Evolutionary conservation across 2,329 filamentous ascomycete species (phyloP).

Genomic region (Aspergillus sp.): DNA sequence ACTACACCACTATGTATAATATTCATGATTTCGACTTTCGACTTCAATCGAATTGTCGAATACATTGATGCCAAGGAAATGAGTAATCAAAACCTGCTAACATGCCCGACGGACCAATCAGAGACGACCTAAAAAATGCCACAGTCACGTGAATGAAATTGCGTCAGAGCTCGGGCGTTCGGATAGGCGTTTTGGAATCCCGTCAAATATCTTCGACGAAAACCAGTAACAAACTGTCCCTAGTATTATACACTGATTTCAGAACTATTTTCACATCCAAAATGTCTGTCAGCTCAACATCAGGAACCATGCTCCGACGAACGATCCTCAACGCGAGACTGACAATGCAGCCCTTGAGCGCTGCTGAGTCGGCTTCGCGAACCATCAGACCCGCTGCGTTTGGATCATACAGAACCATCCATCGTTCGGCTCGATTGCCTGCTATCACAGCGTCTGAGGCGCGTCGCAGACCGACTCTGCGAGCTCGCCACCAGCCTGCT

Average conservation of each 20-base stretch:
- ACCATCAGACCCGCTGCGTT: slow-evolving; percentile 23
- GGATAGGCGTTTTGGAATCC: too few relatives aligned
- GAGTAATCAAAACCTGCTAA: too few relatives aligned
- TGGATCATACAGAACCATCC: slow-evolving; percentile 33
- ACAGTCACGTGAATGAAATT: too few relatives aligned
- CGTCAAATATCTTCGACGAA: too few relatives aligned
- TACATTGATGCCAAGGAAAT: too few relatives aligned
- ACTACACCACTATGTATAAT: too few relatives aligned
- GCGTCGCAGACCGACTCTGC: slow-evolving; percentile 42
- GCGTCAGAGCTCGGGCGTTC: too few relatives aligned
- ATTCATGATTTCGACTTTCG: too few relatives aligned
- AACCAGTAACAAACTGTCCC: too few relatives aligned
- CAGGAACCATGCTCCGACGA: slow-evolving; percentile 28
- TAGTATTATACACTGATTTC: slow-evolving; percentile 5
- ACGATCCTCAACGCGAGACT: slow-evolving; percentile 20
- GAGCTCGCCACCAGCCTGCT: slow-evolving; percentile 35
- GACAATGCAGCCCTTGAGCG: slow-evolving; percentile 9
- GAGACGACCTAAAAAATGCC: too few relatives aligned
- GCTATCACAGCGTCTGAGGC: slow-evolving; percentile 45
- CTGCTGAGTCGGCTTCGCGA: slow-evolving; percentile 22
- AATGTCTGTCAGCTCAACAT: slow-evolving; percentile 29
- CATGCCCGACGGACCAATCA: too few relatives aligned
- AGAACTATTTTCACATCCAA: slow-evolving; percentile 2
- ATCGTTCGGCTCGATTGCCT: slow-evolving; percentile 41
- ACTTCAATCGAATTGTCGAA: too few relatives aligned